Evolutionary conservation across 805 yeast species (phyloP), one percentile per base, ranked within the genome.

Genomic region (Yarrowia hollandica): DNA sequence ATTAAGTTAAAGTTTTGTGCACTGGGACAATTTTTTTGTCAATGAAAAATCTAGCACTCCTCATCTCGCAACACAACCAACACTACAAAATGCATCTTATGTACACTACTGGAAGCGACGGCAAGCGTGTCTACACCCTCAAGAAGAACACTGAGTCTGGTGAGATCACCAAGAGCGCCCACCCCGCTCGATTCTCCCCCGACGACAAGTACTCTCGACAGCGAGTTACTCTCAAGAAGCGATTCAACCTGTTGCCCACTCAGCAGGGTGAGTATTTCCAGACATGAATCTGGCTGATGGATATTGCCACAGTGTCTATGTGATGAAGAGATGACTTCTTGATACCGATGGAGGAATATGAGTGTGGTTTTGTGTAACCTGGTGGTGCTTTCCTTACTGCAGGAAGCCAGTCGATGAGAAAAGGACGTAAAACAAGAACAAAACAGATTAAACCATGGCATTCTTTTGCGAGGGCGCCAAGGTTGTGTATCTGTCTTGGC

Each of bases 161-260:
- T 63, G 96, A 90, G 74, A 90, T 92, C 79, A 95, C 99, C 72
- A 90, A 90, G 79, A 88, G 96, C 66, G 99, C 99, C 38, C 99
- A 94, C 75, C 99, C 99, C 63, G 99, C 99, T 58, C 86, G 99
- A 77, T 94, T 94, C 75, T 94, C 99, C 30, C 99, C 99, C 67
- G 99, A 94, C 74, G 99, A 94, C 82, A 94, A 94, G 78, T 92
- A 90, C 80, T 94, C 99, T 48, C 87, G 97, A 80, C 98, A 94
- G 77, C 89, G 99, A 82, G 97, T 94, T 55, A 92, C 98, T 60
- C 81, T 94, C 72, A 94, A 94, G 85, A 94, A 90, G 82, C 86
- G 99, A 79, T 92, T 77, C 73, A 85, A 85, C 66, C 73, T 94
- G 74, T 80, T 94, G 72, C 96, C 96, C 69, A 86, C 95, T 60